Conservation (phyloP, 371 early-diverging fungal genomes). For the Saksenaea vasiformis region DNA sequence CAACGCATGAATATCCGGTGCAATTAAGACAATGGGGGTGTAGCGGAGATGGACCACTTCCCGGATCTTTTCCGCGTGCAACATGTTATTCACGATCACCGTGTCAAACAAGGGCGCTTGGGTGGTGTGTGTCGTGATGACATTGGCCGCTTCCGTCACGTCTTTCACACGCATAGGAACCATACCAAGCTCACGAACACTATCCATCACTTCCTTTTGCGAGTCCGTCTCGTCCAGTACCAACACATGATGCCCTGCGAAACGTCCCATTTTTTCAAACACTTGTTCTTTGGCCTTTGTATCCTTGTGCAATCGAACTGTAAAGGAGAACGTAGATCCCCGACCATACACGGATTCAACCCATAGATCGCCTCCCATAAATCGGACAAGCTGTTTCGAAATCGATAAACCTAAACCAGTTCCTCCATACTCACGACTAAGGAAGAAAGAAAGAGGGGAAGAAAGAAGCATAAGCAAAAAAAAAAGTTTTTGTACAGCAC, state of each 20-base stretch:
- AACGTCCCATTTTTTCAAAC: slow-evolving; percentile 42
- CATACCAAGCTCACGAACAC: slow-evolving; percentile 12
- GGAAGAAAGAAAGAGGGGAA: not conserved
- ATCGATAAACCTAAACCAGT: slow-evolving; percentile 56
- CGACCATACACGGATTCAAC: slow-evolving; percentile 62
- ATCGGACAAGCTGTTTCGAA: slow-evolving; percentile 43
- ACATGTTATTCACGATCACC: slow-evolving; percentile 36
- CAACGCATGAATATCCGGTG: slow-evolving; percentile 34
- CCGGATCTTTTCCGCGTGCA: slow-evolving; percentile 35
- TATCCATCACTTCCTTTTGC: slow-evolving; percentile 9
- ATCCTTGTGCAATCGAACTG: slow-evolving; percentile 47
- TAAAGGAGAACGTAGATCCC: slow-evolving; percentile 70
- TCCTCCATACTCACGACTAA: slow-evolving; percentile 18
- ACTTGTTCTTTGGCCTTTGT: slow-evolving; percentile 39
- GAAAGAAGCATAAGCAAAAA: too few relatives aligned
- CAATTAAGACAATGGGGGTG: slow-evolving; percentile 61
- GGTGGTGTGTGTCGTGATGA: slow-evolving; percentile 7
- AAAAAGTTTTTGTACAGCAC: too few relatives aligned
- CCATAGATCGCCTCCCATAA: slow-evolving; percentile 64
- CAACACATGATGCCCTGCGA: slow-evolving; percentile 42
- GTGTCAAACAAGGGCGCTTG: slow-evolving; percentile 30
- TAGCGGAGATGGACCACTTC: slow-evolving; percentile 51
- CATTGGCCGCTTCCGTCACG: slow-evolving; percentile 14
- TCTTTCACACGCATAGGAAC: slow-evolving; percentile 18
- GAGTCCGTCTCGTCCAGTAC: slow-evolving; percentile 34